Conservation (phyloP, 2,329 filamentous ascomycete genomes). For the Keithomyces neogunnii region DNA sequence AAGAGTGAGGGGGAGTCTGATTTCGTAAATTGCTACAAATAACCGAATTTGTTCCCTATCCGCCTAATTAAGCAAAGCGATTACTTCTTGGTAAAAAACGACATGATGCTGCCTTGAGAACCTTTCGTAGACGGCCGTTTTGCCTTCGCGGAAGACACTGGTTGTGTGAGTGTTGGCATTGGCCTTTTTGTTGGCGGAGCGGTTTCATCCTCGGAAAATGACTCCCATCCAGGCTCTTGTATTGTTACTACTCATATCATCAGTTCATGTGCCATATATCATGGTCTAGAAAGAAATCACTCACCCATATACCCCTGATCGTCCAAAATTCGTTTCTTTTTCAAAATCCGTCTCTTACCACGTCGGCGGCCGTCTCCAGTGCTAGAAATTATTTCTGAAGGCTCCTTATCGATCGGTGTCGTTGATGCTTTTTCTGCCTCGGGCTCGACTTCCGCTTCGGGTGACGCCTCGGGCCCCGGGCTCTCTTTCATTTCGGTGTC, state of each 20-base stretch:
- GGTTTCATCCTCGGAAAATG: slow-evolving; percentile 83
- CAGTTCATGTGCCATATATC: neutral
- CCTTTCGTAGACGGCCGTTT: slow-evolving; percentile 51
- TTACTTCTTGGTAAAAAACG: slow-evolving; percentile 79
- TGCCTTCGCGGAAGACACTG: slow-evolving; percentile 39
- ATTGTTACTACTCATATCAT: slow-evolving; percentile 59
- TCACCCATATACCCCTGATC: slow-evolving; percentile 83
- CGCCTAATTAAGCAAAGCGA: neutral
- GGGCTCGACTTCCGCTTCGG: slow-evolving; percentile 27
- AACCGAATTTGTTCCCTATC: neutral
- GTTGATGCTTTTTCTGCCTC: slow-evolving; percentile 22
- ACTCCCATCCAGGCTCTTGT: slow-evolving; percentile 81
- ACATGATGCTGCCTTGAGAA: slow-evolving; percentile 78
- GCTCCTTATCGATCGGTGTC: slow-evolving; percentile 32
- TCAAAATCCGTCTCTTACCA: slow-evolving; percentile 72
- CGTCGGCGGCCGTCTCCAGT: slow-evolving; percentile 55
- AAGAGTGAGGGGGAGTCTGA: slow-evolving; percentile 5
- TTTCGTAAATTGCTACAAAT: slow-evolving; percentile 13
- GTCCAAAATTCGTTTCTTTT: slow-evolving; percentile 80
- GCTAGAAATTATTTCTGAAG: slow-evolving; percentile 45
- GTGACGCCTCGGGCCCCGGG: slow-evolving; percentile 22
- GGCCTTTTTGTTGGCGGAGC: slow-evolving; percentile 42
- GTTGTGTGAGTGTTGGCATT: slow-evolving; percentile 36
- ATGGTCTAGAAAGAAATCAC: slow-evolving; percentile 17
- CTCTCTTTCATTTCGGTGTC: slow-evolving; percentile 33